These are phyloP conservation scores for Neurospora hispaniola DNA, from an alignment of 495 filamentous ascomycete genomes.

Conservation along the genomic window DNA sequence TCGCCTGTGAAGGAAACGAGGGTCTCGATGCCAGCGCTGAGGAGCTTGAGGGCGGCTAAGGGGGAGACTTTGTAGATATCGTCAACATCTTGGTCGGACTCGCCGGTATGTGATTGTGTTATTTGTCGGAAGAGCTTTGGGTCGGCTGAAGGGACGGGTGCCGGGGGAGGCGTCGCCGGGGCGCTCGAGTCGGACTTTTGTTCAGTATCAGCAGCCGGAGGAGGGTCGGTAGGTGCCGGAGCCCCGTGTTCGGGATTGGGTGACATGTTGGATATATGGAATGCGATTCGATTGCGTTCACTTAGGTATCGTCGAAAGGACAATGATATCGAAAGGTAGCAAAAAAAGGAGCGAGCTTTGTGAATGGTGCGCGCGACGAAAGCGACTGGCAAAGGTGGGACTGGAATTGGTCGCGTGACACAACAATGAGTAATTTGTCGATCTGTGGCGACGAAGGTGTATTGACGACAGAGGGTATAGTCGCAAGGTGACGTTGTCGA, in stretches of 20 bases:
- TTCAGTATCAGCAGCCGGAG: conserved; percentile 1
- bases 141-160: conserved; percentile 40
- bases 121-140: conserved; percentile 22
- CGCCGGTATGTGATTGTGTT: neutral
- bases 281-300: neutral
- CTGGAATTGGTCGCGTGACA: neutral
- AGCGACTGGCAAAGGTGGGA: neutral
- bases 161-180: conserved; percentile 31
- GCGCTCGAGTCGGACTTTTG: conserved; percentile 12
- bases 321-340: neutral
- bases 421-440: neutral
- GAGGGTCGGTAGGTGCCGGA: neutral
- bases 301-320: neutral
- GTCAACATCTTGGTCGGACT: conserved; percentile 18
- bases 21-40: conserved; percentile 60
- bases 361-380: neutral
- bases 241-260: neutral
- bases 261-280: conserved; percentile 2
- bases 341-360: neutral
- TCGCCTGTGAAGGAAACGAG: conserved; percentile 64
- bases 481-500: neutral
- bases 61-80: conserved; percentile 67
- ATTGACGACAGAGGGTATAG: neutral
- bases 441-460: neutral
- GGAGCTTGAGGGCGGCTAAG: conserved; percentile 65